Base-by-base conservation (phyloP, 768 basidiomycete species). In the Grammothele lineata region DNA sequence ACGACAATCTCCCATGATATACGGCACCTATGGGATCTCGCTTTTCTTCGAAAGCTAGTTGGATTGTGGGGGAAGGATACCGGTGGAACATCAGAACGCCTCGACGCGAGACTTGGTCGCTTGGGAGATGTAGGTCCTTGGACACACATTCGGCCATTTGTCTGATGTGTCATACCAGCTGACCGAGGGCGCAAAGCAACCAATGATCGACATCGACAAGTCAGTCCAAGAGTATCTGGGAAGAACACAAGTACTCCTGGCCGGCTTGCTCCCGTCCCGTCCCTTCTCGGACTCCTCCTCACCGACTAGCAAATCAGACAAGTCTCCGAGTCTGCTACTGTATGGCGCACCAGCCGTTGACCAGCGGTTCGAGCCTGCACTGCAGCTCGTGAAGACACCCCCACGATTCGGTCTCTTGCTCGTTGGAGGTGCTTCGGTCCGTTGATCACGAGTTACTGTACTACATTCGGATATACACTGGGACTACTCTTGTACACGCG, bases 401-500 rank as follows among this genome's bases (percentile, higher is more conserved):
- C 73, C 85, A 35, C 74, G 89, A 47, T 88, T 92, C 65, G 86
- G 86, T 14, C 68, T 90, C 59, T 66, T 92, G 37, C 71, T 89
- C 47, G 72, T 87, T 47, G 83, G 78, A 43, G 73, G 68, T 55
- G 62, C 66, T 50, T 60, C 63, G 48, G 38, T 51, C 33, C 58
- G 60, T 42, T 62, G 58, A 50, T 36, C 51, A n/a, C n/a, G n/a
- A 54, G 43, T 48, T n/a, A n/a, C 45, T 43, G 36, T 35, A 18
- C 33, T 18, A 36, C 19, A 7, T 7, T 10, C 33, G 24, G 22
- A 45, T 40, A 30, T 45, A 39, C 45, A 41, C 36, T 21, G 37
- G 36, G 18, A 30, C 18, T 18, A 22, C 26, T 21, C 22, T 34
- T 39, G 15, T 39, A 46, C 40, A 21, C 38, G 17, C 27, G 14